phyloP scores from a whole-genome alignment of 2,329 filamentous ascomycete genomes.

The Venturia carpophila region DNA sequence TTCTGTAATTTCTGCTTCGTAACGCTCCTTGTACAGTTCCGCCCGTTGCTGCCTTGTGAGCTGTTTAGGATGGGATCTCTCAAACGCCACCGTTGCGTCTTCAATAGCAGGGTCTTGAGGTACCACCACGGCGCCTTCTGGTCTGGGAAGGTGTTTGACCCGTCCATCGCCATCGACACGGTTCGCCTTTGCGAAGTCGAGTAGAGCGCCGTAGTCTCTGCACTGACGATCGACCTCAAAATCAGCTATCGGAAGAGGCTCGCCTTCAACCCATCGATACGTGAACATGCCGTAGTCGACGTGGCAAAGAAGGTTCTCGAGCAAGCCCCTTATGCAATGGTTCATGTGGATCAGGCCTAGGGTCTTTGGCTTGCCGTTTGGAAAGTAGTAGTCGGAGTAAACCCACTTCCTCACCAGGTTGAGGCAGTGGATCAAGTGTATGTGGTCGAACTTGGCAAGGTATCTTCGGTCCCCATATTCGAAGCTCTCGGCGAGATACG shows the following conservation, averaged over 20 bases:
- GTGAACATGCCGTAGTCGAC: neutral
- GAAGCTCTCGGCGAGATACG: neutral
- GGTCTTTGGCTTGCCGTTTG: neutral
- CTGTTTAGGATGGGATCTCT: neutral
- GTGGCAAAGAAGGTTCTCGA: neutral
- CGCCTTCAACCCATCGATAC: neutral
- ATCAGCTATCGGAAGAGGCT: neutral
- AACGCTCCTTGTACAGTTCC: too few relatives aligned
- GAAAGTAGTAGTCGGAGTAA: neutral
- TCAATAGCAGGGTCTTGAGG: neutral
- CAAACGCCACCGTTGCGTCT: neutral
- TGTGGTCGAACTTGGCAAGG: neutral
- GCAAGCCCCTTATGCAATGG: neutral
- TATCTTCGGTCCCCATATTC: neutral
- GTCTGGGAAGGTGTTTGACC: neutral
- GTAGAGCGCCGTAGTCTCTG: neutral
- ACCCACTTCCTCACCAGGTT: neutral
- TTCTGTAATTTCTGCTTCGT: too few relatives aligned
- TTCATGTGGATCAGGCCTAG: neutral
- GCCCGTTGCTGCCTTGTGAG: neutral
- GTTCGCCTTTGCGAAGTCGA: neutral
- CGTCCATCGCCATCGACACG: neutral
- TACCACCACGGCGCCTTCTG: neutral
- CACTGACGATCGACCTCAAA: neutral
- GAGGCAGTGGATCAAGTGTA: neutral